Conservation (phyloP, 768 basidiomycete genomes). For the Tylopilus plumbeoviolaceoides region DNA sequence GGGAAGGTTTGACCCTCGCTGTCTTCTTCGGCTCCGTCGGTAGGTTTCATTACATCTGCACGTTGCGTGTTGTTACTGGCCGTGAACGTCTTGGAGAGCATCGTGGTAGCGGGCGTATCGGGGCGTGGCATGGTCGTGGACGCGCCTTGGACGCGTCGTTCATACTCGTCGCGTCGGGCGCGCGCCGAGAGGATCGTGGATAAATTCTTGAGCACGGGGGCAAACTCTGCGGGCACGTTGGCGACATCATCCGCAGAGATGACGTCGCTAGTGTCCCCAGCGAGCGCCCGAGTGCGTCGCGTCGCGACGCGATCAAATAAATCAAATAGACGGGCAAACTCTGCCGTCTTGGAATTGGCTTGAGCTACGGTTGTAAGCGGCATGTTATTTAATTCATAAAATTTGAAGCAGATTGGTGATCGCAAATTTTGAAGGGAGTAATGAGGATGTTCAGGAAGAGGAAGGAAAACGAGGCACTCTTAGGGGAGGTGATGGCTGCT, state of each 20-base stretch:
- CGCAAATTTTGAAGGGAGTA: neutral
- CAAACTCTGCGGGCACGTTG: constrained; percentile 27
- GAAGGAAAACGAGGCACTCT: neutral
- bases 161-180: neutral
- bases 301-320: constrained; percentile 53
- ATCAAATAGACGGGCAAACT: constrained; percentile 51
- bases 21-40: constrained; percentile 20
- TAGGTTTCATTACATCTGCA: constrained; percentile 7
- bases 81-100: constrained; percentile 1
- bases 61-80: neutral
- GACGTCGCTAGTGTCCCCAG: constrained; percentile 12
- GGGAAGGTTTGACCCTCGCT: constrained; percentile 40
- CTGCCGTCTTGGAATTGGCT: constrained; percentile 40
- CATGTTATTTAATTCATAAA: constrained; percentile 15
- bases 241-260: constrained; percentile 31
- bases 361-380: constrained; percentile 15
- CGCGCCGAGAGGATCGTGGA: constrained; percentile 33
- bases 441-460: neutral
- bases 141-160: neutral
- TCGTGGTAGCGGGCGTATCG: constrained; percentile 20
- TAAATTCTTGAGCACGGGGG: constrained; percentile 36
- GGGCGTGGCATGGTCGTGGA: constrained; percentile 14
- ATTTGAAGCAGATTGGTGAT: neutral
- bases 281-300: constrained; percentile 33
- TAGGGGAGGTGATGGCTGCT: constrained; percentile 1